phyloP scores from a whole-genome alignment of 2,329 filamentous ascomycete species.

The Orbilia javanica region DNA sequence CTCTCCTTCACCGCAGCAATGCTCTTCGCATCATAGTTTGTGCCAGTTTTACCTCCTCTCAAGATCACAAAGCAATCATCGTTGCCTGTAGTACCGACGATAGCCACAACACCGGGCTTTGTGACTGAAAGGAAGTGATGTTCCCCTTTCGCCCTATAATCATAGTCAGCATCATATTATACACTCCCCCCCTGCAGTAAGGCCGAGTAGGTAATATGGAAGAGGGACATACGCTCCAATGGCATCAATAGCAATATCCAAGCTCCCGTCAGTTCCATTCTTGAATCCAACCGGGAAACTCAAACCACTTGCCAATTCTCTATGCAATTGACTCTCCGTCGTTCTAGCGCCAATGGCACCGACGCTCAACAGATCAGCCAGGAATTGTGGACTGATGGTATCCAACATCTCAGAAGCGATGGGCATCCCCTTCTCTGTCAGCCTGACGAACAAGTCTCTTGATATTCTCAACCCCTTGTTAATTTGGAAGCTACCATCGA shows the following conservation, averaged over 20 bases:
- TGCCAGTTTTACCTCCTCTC: slow-evolving; percentile 88
- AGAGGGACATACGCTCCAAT: slow-evolving; percentile 75
- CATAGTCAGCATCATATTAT: not conserved
- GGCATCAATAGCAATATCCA: slow-evolving; percentile 93
- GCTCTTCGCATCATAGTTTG: slow-evolving; percentile 90
- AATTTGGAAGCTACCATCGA: slow-evolving; percentile 97
- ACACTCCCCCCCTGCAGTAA: not conserved
- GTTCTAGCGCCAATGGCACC: slow-evolving; percentile 96
- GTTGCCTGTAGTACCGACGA: slow-evolving; percentile 92
- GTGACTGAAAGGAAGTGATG: slow-evolving; percentile 99
- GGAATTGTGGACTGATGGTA: slow-evolving; percentile 97
- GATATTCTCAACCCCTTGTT: slow-evolving; percentile 96
- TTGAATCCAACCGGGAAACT: slow-evolving; percentile 99
- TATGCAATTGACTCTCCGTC: slow-evolving; percentile 95
- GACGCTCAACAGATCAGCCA: slow-evolving; percentile 93
- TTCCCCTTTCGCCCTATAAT: slow-evolving; percentile 61
- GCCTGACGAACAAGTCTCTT: slow-evolving; percentile 91
- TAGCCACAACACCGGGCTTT: slow-evolving; percentile 94
- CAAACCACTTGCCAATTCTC: slow-evolving; percentile 92
- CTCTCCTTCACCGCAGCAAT: slow-evolving; percentile 83
- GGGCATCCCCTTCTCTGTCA: slow-evolving; percentile 88
- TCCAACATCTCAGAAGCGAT: slow-evolving; percentile 99
- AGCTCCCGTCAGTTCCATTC: slow-evolving; percentile 95
- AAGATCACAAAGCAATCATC: slow-evolving; percentile 98
- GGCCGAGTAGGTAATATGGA: not conserved